These are phyloP conservation scores for Aphanomyces astaci DNA, from an alignment of 352 stramenopile genomes.

Conservation along the genomic window DNA sequence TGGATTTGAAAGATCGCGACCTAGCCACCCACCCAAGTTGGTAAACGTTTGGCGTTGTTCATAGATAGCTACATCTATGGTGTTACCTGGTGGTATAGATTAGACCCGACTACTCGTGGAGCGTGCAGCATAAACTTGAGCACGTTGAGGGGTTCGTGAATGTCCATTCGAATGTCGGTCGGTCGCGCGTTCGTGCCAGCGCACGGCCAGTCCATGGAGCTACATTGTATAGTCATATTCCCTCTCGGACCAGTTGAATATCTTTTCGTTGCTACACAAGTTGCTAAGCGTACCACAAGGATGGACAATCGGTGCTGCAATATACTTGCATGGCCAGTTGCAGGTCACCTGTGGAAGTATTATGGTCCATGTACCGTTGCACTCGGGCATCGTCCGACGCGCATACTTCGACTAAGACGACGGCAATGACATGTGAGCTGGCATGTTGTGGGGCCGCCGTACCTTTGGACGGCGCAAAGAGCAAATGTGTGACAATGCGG, in stretches of 20 bases:
- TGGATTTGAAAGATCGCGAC: constrained; percentile 15
- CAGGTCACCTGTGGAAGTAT: background rate
- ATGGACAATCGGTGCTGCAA: constrained; percentile 15
- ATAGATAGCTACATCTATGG: too few relatives aligned
- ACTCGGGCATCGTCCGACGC: background rate
- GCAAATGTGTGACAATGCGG: background rate
- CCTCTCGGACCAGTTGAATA: too few relatives aligned
- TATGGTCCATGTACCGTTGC: background rate
- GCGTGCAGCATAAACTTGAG: constrained; percentile 17
- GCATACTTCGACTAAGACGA: background rate
- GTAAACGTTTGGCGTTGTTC: background rate
- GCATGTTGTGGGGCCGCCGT: too few relatives aligned
- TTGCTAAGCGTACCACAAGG: background rate
- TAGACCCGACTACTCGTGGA: background rate
- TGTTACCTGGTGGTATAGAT: constrained; percentile 21
- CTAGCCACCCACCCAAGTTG: constrained; percentile 2
- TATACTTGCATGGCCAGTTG: constrained; percentile 12
- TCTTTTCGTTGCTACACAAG: too few relatives aligned
- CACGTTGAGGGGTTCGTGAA: constrained; percentile 13
- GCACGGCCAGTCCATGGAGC: constrained; percentile 6
- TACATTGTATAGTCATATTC: too few relatives aligned
- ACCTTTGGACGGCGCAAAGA: constrained; percentile 16
- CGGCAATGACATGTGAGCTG: background rate
- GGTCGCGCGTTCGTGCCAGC: background rate
- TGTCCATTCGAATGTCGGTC: constrained; percentile 1